A percentile compares a stretch with the other conserved stretches of the same genome.
phyloP scores from a whole-genome alignment of 1,139 yeast genomes.

The Chernovozyma sophiae-reginae region DNA sequence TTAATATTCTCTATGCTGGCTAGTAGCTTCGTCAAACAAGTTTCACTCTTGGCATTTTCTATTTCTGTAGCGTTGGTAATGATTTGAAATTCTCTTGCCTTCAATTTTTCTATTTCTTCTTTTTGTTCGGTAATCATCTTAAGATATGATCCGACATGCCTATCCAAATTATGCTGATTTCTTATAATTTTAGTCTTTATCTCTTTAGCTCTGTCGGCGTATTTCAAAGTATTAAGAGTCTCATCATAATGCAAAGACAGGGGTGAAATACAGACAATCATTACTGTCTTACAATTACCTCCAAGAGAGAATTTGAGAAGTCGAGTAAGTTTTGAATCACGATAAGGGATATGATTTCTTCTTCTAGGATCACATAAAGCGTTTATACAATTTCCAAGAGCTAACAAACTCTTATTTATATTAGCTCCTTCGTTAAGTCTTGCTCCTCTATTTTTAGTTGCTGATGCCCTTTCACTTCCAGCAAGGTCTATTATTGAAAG shows the following conservation, averaged over 20 bases:
- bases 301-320: constrained; percentile 86
- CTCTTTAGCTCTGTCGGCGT: constrained; percentile 87
- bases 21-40: constrained; percentile 33
- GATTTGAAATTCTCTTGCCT: constrained; percentile 48
- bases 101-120: constrained; percentile 68
- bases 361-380: constrained; percentile 76
- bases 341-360: constrained; percentile 76
- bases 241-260: constrained; percentile 86
- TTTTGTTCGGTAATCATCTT: constrained; percentile 84
- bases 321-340: constrained; percentile 86
- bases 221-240: constrained; percentile 82
- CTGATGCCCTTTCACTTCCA: constrained; percentile 91
- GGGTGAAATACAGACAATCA: constrained; percentile 93
- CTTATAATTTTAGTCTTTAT: constrained; percentile 77
- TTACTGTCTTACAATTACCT: constrained; percentile 90
- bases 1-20: constrained; percentile 39
- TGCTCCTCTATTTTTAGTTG: constrained; percentile 78
- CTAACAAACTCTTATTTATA: constrained; percentile 80
- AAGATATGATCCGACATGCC: constrained; percentile 85
- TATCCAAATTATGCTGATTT: constrained; percentile 71
- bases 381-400: constrained; percentile 90
- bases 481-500: constrained; percentile 87
- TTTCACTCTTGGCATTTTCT: constrained; percentile 26
- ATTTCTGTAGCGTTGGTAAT: constrained; percentile 31
- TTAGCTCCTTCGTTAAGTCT: constrained; percentile 88